Conservation (phyloP, 2,329 filamentous ascomycete species). For the Trichothecium sympodiale region DNA sequence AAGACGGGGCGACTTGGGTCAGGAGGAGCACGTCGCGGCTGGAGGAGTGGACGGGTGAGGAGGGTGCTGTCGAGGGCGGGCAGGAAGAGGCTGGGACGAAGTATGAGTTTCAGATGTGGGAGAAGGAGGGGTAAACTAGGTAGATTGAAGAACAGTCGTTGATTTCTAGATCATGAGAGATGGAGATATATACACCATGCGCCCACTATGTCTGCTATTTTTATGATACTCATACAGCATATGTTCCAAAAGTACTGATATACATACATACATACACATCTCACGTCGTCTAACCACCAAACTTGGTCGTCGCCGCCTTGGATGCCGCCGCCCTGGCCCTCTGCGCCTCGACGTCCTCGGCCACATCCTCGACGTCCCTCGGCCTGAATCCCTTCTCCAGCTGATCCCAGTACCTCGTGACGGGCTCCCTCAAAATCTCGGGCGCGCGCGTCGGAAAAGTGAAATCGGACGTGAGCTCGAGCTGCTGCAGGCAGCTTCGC, state of each 20-base stretch:
- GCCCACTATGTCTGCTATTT: too few relatives aligned
- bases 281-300: too few relatives aligned
- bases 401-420: slow-evolving; percentile 32
- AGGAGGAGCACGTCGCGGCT: slow-evolving; percentile 40
- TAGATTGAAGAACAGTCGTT: too few relatives aligned
- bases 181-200: too few relatives aligned
- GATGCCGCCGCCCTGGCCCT: slow-evolving; percentile 4
- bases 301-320: background rate
- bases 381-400: slow-evolving; percentile 27
- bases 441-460: slow-evolving; percentile 18
- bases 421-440: slow-evolving; percentile 23
- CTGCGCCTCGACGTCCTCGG: slow-evolving; percentile 7
- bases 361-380: slow-evolving; percentile 15
- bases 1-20: slow-evolving; percentile 36
- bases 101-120: slow-evolving; percentile 69
- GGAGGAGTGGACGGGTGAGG: slow-evolving; percentile 55
- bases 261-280: too few relatives aligned
- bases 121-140: too few relatives aligned
- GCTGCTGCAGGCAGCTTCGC: slow-evolving; percentile 31
- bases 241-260: too few relatives aligned
- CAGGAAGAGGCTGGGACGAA: slow-evolving; percentile 52
- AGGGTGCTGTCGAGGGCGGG: slow-evolving; percentile 36
- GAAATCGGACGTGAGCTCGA: slow-evolving; percentile 39
- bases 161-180: too few relatives aligned
- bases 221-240: too few relatives aligned